These are phyloP conservation scores for Gnomoniopsis smithogilvyi DNA, from an alignment of 2,329 filamentous ascomycete genomes.

Conservation along the genomic window DNA sequence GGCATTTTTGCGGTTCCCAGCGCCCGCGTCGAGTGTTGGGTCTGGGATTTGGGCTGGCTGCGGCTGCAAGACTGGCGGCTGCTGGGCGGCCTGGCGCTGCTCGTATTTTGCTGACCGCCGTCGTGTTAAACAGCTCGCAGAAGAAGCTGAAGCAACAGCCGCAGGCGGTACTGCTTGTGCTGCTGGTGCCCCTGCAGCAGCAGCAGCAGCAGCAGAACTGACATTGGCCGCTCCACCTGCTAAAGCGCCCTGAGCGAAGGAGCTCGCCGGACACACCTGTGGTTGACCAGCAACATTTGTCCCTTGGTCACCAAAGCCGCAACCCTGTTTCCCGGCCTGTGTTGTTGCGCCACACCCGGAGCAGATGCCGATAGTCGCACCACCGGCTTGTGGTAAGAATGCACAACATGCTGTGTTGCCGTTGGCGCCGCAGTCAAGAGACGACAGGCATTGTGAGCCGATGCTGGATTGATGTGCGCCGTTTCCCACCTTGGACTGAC, in stretches of 20 bases:
- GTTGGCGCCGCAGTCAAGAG: slow-evolving; percentile 1
- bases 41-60: slow-evolving; percentile 7
- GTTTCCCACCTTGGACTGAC: neutral
- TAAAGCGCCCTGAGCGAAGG: neutral
- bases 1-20: slow-evolving; percentile 8
- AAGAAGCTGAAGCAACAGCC: neutral
- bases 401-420: slow-evolving; percentile 1
- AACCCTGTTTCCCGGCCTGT: neutral
- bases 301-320: slow-evolving; percentile 1
- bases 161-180: neutral
- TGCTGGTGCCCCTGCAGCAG: neutral
- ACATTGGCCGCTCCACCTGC: neutral
- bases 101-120: slow-evolving; percentile 1
- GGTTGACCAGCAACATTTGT: neutral
- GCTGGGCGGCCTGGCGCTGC: slow-evolving; percentile 9
- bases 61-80: slow-evolving; percentile 5
- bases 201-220: neutral
- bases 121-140: neutral
- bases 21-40: neutral
- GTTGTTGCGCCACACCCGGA: neutral
- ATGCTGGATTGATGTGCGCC: neutral
- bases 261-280: neutral
- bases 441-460: neutral
- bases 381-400: neutral
- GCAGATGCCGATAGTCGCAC: neutral